A percentile compares a stretch with the other conserved stretches of the same genome.
These are phyloP conservation scores for Amanita muscaria DNA, from an alignment of 768 basidiomycete species.

Conservation along the genomic window DNA sequence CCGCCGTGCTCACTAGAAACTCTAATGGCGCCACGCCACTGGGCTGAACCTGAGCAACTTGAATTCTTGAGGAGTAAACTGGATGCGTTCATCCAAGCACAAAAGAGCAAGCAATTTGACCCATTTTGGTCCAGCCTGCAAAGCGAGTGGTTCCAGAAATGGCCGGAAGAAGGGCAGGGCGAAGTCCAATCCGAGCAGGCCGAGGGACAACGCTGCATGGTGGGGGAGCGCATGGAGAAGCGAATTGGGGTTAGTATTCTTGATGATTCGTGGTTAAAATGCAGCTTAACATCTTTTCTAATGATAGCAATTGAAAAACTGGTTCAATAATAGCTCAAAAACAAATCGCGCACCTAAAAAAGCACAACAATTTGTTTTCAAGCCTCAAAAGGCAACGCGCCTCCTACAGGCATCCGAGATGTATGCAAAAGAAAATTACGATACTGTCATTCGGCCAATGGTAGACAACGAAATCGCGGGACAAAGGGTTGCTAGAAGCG, in stretches of 20 bases:
- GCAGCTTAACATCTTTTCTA: background rate
- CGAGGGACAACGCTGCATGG: background rate
- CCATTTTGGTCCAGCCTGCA: slow-evolving; percentile 8
- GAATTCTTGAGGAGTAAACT: slow-evolving; percentile 1
- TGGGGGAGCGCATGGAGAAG: background rate
- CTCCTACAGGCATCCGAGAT: background rate
- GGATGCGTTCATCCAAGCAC: background rate
- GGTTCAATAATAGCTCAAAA: slow-evolving; percentile 8
- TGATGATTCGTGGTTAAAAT: background rate
- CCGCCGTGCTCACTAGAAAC: too few relatives aligned
- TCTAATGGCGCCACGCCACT: slow-evolving; percentile 7
- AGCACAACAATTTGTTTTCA: background rate
- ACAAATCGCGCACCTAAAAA: background rate
- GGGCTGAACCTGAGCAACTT: slow-evolving; percentile 6
- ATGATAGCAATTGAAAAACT: slow-evolving; percentile 4
- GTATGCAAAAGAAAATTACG: background rate
- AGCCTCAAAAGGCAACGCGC: background rate
- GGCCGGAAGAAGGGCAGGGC: background rate
- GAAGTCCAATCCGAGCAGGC: background rate
- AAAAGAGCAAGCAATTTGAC: background rate
- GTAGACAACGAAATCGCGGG: background rate
- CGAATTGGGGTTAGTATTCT: background rate
- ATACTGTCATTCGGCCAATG: background rate
- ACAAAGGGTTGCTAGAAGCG: background rate
- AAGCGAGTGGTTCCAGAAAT: slow-evolving; percentile 3